Conservation (phyloP, 169 alveolate genomes). For the Plasmodium billcollinsi region DNA sequence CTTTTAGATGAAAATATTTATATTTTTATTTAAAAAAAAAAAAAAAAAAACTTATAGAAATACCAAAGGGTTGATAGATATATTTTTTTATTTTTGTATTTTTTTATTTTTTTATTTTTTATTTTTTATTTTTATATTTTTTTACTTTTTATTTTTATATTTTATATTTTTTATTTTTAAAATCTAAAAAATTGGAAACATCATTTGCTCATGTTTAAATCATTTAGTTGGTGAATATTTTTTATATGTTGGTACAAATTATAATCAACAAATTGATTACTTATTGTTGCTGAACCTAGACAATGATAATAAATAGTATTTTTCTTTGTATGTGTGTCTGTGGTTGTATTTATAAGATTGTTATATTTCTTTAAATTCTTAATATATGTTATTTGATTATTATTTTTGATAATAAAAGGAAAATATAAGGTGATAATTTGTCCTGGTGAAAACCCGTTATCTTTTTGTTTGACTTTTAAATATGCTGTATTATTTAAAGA, state of each 20-base stretch:
- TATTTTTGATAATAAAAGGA: constrained; percentile 50
- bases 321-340: too few species aligned
- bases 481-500: not conserved
- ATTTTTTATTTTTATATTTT: too few species aligned
- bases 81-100: too few species aligned
- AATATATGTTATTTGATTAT: constrained; percentile 14
- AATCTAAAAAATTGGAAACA: not conserved
- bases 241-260: constrained; percentile 7
- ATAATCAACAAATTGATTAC: constrained; percentile 29
- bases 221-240: constrained; percentile 18
- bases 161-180: too few species aligned
- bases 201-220: not conserved
- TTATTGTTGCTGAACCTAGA: constrained; percentile 43
- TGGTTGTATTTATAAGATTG: not conserved
- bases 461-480: constrained; percentile 14
- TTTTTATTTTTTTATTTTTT: too few species aligned
- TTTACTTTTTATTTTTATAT: too few species aligned
- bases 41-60: not conserved
- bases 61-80: too few species aligned
- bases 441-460: constrained; percentile 67
- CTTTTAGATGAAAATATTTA: too few species aligned
- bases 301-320: constrained; percentile 34
- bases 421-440: constrained; percentile 55
- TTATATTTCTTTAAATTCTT: not conserved
- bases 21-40: too few species aligned